Percentiles rank a stretch among this genome's conserved stretches.
Conservation (phyloP, 352 stramenopile genomes). For the Phytophthora nicotianae region DNA sequence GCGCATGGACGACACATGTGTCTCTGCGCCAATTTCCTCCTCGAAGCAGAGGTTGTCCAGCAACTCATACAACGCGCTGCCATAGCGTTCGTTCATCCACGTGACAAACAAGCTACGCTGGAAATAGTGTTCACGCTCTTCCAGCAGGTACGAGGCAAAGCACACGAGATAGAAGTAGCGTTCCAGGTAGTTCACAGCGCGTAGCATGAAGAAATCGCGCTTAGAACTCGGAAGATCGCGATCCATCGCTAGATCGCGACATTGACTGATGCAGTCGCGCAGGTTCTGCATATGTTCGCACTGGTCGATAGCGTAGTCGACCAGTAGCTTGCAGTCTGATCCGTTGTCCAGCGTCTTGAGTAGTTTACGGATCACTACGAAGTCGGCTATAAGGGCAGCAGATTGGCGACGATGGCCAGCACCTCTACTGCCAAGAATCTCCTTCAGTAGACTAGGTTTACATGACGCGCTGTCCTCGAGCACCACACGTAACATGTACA, state of each 20-base stretch:
- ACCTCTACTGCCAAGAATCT: constrained; percentile 25
- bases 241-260: constrained; percentile 77
- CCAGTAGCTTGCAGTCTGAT: constrained; percentile 58
- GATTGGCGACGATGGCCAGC: constrained; percentile 54
- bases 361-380: constrained; percentile 77
- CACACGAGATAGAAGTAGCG: constrained; percentile 91
- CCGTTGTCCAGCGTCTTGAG: constrained; percentile 77
- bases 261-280: constrained; percentile 83
- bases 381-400: constrained; percentile 57
- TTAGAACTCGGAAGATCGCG: constrained; percentile 66
- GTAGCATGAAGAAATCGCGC: constrained; percentile 84
- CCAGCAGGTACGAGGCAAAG: constrained; percentile 87
- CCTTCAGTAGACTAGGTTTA: constrained; percentile 27
- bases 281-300: constrained; percentile 88
- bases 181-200: constrained; percentile 89
- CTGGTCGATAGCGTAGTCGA: constrained; percentile 78
- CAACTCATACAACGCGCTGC: constrained; percentile 82
- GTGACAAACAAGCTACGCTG: constrained; percentile 65
- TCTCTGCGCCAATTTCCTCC: constrained; percentile 78
- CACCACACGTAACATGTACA: constrained; percentile 85
- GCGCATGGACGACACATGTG: constrained; percentile 83
- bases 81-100: constrained; percentile 88
- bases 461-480: constrained; percentile 46
- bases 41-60: constrained; percentile 89
- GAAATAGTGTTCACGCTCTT: constrained; percentile 65